Percentiles rank a stretch among this genome's conserved stretches.
Evolutionary conservation across 1,284 basidiomycete genomes (phyloP).

Genomic region (Cutaneotrichosporon sp.): DNA sequence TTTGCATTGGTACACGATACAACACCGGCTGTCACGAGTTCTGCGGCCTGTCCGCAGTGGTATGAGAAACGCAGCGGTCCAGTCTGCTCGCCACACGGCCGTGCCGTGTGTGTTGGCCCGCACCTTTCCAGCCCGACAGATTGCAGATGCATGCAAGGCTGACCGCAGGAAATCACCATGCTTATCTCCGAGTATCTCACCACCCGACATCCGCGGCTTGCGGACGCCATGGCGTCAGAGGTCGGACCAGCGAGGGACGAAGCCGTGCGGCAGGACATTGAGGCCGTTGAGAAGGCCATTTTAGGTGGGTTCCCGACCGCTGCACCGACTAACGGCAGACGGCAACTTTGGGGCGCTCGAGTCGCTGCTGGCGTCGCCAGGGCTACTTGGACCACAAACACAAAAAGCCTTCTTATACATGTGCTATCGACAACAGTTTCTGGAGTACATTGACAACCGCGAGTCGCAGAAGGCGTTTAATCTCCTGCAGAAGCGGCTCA

Average conservation of each 20-base stretch:
- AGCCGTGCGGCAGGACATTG: constrained; percentile 30
- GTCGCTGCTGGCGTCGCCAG: constrained; percentile 41
- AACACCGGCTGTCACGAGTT: too few relatives aligned
- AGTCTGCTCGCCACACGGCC: background rate
- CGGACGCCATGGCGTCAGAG: constrained; percentile 47
- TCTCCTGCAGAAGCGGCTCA: constrained; percentile 51
- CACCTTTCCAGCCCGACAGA: background rate
- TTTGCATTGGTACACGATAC: too few relatives aligned
- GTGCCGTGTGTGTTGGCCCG: too few relatives aligned
- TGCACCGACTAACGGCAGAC: constrained; percentile 31
- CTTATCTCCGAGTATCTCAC: constrained; percentile 50
- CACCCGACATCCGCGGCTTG: constrained; percentile 42
- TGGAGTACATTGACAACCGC: constrained; percentile 52
- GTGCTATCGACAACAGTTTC: constrained; percentile 45
- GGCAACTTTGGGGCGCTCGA: constrained; percentile 51
- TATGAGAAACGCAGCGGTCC: background rate
- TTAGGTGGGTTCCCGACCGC: constrained; percentile 27
- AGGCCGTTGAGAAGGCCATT: constrained; percentile 48
- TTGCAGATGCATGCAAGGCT: too few relatives aligned
- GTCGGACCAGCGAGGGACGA: constrained; percentile 38
- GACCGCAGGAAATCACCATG: constrained; percentile 39
- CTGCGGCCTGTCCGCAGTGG: too few relatives aligned
- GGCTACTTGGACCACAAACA: constrained; percentile 46
- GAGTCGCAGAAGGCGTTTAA: constrained; percentile 52
- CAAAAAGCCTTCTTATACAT: constrained; percentile 51